Conservation (phyloP, 2,329 filamentous ascomycete species). For the Fusarium sp. region DNA sequence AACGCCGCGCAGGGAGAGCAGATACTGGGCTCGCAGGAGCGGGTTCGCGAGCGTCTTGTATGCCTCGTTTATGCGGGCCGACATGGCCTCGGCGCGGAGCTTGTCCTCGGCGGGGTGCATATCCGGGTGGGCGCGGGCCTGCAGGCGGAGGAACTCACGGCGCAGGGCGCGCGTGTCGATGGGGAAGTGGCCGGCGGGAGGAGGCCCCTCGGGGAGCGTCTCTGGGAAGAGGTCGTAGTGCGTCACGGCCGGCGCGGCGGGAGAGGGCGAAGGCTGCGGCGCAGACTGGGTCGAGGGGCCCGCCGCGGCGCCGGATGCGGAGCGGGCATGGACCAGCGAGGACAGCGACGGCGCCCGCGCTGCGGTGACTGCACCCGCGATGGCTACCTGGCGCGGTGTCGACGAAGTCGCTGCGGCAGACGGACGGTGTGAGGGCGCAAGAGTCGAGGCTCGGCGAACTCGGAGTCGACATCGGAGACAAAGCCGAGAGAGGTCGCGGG, state of each 20-base stretch:
- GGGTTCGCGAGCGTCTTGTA: conserved; percentile 89
- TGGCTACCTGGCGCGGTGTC: conserved; percentile 16
- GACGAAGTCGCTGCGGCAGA: conserved; percentile 20
- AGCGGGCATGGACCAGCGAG: conserved; percentile 20
- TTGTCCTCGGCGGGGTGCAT: conserved; percentile 70
- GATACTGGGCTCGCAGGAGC: conserved; percentile 88
- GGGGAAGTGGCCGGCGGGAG: conserved; percentile 82
- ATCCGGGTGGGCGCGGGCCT: conserved; percentile 84
- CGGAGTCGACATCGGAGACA: conserved; percentile 55
- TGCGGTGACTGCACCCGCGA: conserved; percentile 7
- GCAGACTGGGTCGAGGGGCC: conserved; percentile 28
- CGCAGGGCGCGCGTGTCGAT: conserved; percentile 81
- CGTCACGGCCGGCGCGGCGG: conserved; percentile 58
- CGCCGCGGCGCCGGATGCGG: conserved; percentile 32
- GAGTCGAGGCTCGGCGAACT: conserved; percentile 46
- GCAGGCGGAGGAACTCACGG: conserved; percentile 88
- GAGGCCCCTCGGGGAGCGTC: conserved; percentile 83
- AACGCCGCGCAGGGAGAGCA: conserved; percentile 81
- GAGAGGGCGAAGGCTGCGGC: conserved; percentile 10
- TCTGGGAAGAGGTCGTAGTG: conserved; percentile 92
- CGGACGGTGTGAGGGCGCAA: conserved; percentile 36
- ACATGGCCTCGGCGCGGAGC: conserved; percentile 80
- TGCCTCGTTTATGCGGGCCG: conserved; percentile 89
- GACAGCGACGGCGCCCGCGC: conserved; percentile 9
- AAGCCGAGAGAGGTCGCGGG: conserved; percentile 51